These are phyloP conservation scores for Neospermospora avenae DNA, from an alignment of 2,329 filamentous ascomycete genomes.

Conservation along the genomic window DNA sequence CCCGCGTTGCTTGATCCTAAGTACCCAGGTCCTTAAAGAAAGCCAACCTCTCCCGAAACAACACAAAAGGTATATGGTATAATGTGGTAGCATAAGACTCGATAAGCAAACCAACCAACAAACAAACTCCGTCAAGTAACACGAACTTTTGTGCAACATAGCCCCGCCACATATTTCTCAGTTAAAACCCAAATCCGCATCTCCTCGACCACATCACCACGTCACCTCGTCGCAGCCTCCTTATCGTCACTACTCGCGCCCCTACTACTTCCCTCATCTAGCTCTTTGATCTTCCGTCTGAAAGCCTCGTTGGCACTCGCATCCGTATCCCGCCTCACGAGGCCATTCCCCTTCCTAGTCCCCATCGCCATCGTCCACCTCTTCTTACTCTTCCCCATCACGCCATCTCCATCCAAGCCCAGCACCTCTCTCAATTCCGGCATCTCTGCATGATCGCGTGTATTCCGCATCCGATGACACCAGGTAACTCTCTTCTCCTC, in stretches of 20 bases:
- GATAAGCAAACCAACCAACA: too few relatives aligned
- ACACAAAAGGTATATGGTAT: too few relatives aligned
- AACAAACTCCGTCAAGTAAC: too few relatives aligned
- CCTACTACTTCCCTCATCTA: not conserved
- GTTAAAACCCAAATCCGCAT: not conserved
- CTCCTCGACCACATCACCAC: not conserved
- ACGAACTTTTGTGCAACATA: too few relatives aligned
- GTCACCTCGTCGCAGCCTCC: not conserved
- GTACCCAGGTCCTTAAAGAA: too few relatives aligned
- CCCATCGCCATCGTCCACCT: slow-evolving; percentile 46
- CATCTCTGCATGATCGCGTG: slow-evolving; percentile 73
- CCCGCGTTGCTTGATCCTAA: too few relatives aligned
- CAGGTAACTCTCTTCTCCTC: slow-evolving; percentile 65
- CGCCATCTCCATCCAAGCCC: slow-evolving; percentile 48
- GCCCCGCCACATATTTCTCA: too few relatives aligned
- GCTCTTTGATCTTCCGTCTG: not conserved
- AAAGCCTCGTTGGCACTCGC: not conserved
- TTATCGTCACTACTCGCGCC: not conserved
- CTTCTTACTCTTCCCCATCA: slow-evolving; percentile 40
- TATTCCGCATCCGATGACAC: slow-evolving; percentile 80
- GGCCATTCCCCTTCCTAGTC: slow-evolving; percentile 51
- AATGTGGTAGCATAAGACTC: too few relatives aligned
- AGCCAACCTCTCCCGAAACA: too few relatives aligned
- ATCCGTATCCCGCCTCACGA: slow-evolving; percentile 33
- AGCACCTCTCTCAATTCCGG: slow-evolving; percentile 61